Conservation (phyloP, 2,329 filamentous ascomycete genomes). For the Sordariomycetes sp. region DNA sequence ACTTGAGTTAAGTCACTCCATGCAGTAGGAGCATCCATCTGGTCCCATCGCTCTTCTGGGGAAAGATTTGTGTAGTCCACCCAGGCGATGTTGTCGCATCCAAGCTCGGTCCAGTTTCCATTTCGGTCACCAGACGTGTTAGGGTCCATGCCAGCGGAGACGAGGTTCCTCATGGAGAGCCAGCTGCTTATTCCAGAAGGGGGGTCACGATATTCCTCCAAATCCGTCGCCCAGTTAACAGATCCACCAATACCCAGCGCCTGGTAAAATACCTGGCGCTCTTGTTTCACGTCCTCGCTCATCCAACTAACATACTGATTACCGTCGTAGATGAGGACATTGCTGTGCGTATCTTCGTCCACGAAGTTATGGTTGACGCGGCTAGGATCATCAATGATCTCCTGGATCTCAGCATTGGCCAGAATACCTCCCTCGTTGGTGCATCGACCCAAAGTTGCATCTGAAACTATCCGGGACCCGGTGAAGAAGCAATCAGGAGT, state of each 20-base stretch:
- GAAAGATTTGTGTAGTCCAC: neutral
- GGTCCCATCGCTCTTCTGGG: neutral
- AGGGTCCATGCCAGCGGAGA: neutral
- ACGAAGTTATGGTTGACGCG: neutral
- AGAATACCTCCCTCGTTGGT: slow-evolving; percentile 20
- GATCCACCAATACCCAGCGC: neutral
- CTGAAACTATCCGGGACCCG: slow-evolving; percentile 10
- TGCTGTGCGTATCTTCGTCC: neutral
- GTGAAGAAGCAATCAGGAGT: slow-evolving; percentile 14
- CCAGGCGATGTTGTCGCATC: neutral
- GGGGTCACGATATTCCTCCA: neutral
- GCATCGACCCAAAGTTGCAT: slow-evolving; percentile 16
- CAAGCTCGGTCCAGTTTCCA: neutral
- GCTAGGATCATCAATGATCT: neutral
- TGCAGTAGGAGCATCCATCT: neutral
- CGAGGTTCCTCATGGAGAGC: slow-evolving; percentile 7
- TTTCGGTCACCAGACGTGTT: neutral
- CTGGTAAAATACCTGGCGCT: neutral
- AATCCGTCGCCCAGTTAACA: neutral
- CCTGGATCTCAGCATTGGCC: slow-evolving; percentile 17
- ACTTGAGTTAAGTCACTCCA: neutral
- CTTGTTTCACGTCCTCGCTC: neutral
- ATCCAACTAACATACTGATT: slow-evolving; percentile 6
- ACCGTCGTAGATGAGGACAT: slow-evolving; percentile 12
- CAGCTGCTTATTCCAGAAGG: slow-evolving; percentile 6